Conservation (phyloP, 2,329 filamentous ascomycete species). For the Neurospora sp. region DNA sequence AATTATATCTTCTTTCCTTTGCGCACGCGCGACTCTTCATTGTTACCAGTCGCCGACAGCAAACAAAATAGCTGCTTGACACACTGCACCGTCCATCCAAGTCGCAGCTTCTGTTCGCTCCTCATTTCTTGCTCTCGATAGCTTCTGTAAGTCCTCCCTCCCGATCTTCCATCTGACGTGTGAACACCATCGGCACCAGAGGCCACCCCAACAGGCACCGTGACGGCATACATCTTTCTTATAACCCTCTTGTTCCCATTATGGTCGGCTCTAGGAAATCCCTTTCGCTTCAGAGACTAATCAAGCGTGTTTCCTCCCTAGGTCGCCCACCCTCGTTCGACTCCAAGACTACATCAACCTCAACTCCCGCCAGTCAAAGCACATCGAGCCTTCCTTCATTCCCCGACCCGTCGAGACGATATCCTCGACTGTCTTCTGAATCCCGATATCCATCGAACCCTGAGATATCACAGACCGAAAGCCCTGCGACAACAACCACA, state of each 20-base stretch:
- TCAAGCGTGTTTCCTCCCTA: constrained; percentile 9
- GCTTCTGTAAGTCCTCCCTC: not conserved
- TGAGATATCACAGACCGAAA: not conserved
- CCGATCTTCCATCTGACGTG: not conserved
- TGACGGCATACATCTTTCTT: not conserved
- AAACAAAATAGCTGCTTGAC: not conserved
- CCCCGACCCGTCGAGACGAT: not conserved
- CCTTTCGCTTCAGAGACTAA: constrained; percentile 14
- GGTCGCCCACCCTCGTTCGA: constrained; percentile 3
- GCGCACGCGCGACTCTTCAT: not conserved
- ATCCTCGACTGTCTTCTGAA: not conserved
- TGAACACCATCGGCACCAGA: constrained; percentile 1
- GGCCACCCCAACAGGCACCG: not conserved
- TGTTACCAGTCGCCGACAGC: not conserved
- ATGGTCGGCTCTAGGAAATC: constrained; percentile 9
- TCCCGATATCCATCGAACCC: not conserved
- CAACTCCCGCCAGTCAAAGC: not conserved
- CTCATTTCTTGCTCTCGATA: not conserved
- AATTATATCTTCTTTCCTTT: not conserved
- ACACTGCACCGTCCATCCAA: not conserved
- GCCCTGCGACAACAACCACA: not conserved
- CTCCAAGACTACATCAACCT: not conserved
- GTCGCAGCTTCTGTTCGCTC: not conserved
- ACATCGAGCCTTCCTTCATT: not conserved
- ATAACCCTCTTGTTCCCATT: not conserved